A percentile compares a stretch with the other conserved stretches of the same genome.
These are phyloP conservation scores for Penicillium polonicum DNA, from an alignment of 2,329 filamentous ascomycete species.

Conservation along the genomic window DNA sequence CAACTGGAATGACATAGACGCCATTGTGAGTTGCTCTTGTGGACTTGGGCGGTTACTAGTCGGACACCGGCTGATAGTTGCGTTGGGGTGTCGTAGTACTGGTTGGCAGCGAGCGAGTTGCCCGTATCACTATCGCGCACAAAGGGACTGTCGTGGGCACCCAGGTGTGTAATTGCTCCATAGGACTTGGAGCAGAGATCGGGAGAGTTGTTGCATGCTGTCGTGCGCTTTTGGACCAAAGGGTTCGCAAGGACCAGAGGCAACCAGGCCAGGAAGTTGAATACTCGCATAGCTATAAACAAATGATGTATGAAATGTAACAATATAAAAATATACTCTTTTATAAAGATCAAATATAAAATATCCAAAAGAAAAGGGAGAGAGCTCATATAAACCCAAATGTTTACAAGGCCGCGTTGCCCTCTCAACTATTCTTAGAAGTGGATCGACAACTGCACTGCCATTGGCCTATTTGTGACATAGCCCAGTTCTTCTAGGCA, in stretches of 20 bases:
- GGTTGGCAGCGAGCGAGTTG: conserved; percentile 67
- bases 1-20: conserved; percentile 71
- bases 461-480: conserved; percentile 11
- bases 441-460: conserved; percentile 17
- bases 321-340: not conserved
- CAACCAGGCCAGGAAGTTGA: conserved; percentile 32
- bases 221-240: conserved; percentile 31
- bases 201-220: conserved; percentile 78
- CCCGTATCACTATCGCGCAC: conserved; percentile 62
- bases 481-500: not conserved
- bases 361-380: not conserved
- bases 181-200: conserved; percentile 69
- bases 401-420: conserved; percentile 29
- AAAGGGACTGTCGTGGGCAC: conserved; percentile 73
- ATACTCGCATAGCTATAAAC: conserved; percentile 29
- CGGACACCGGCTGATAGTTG: conserved; percentile 71
- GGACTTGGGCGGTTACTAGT: conserved; percentile 70
- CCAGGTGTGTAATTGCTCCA: conserved; percentile 74
- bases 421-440: conserved; percentile 32
- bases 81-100: conserved; percentile 69
- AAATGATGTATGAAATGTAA: not conserved
- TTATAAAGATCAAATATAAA: not conserved
- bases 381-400: conserved; percentile 11
- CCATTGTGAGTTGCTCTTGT: conserved; percentile 59
- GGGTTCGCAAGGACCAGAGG: conserved; percentile 30